Evolutionary conservation across 805 yeast species (phyloP), one percentile per base, ranked within the genome.

Genomic region (Metschnikowia dekortorum): DNA sequence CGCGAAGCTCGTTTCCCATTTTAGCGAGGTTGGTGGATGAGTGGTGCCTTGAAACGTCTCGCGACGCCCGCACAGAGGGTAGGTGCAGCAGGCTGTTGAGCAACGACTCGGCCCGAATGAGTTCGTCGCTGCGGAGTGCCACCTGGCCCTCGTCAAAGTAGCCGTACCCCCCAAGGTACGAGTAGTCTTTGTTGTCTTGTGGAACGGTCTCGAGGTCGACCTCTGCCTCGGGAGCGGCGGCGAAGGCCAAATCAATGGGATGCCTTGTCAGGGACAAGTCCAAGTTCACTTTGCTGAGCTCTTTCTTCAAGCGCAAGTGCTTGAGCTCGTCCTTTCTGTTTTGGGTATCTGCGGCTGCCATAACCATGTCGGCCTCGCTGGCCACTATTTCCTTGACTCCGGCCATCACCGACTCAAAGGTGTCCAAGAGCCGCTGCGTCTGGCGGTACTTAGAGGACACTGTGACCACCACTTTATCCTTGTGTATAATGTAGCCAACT

Each of bases 361-460:
- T 45, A 46, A 68, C 54, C 53, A 69, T 61, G 42, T 66, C 68
- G 4, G 73, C 64, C 48, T 67, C 59, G 34, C 70, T 74, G 46
- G 67, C 65, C 61, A 73, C 77, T 56, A 73, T 78, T 57, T 69
- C 74, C 67, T 73, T 82, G 61, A 82, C 76, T 58, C 83, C 92
- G 59, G 73, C 70, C 52, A 80, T 75, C 55, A 80, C 87, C 53
- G 81, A 80, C 58, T 77, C 78, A 66, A 84, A 78, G 28, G 89
- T 88, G 61, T 79, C 85, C 60, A 80, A 73, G 58, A 87, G 87
- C 61, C 97, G 76, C 55, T 79, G 76, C 0, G 96, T 89, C 70
- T 90, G 97, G 50, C 97, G 78, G 67, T 86, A 91, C 68, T 89
- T 90, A 11, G 96, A 89, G 29, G 94, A 83, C 4, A 87, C 85